Base-by-base conservation (phyloP, 2,329 filamentous ascomycete species). In the Aspergillus aculeatinus region DNA sequence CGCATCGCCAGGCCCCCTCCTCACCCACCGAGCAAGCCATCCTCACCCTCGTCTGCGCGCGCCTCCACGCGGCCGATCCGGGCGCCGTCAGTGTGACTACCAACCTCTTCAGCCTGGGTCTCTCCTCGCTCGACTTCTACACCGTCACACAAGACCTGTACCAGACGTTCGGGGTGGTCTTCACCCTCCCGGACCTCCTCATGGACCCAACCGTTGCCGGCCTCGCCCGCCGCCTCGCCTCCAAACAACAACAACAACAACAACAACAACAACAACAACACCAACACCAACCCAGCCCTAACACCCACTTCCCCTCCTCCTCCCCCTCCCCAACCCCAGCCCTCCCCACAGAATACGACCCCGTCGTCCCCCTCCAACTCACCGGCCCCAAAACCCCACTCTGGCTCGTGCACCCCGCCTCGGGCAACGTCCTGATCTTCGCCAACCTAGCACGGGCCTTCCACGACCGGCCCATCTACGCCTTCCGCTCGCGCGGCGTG, bases 381-480 rank as follows among this genome's bases (percentile, higher is more conserved):
- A 35, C 64, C 44, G 70, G 71, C 7, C 57, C 48, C 55, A 70
- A 70, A 42, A 60, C 65, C 2, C 67, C 72, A 2, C 57, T 74
- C 3, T 74, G 66, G 60, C 67, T 75, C 19, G 57, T 77, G 11
- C 76, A 76, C 55, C 74, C 74, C 2, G 76, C 71, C 10, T 66
- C 66, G 4, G 74, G 75, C 47, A 73, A 77, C 50, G 65, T 76
- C 23, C 67, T 78, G 2, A 70, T 73, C 60, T 78, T 75, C 65
- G 57, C 77, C 35, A 61, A 63, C 2, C 60, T 77, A 1, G 63
- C 65, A 3, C 33, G 54, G 4, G 53, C 55, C 6, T 51, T 67
- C 70, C 76, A 11, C 61, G 73, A 42, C 70, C 80, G 57, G 50
- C 81, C 81, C 0, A 63, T 84, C 2, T 81, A 82, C 63, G 82